Percentiles rank a stretch among this genome's conserved stretches.
phyloP scores from a whole-genome alignment of 192 early-diverging fungal species.

The Mycoemilia scoparia region DNA sequence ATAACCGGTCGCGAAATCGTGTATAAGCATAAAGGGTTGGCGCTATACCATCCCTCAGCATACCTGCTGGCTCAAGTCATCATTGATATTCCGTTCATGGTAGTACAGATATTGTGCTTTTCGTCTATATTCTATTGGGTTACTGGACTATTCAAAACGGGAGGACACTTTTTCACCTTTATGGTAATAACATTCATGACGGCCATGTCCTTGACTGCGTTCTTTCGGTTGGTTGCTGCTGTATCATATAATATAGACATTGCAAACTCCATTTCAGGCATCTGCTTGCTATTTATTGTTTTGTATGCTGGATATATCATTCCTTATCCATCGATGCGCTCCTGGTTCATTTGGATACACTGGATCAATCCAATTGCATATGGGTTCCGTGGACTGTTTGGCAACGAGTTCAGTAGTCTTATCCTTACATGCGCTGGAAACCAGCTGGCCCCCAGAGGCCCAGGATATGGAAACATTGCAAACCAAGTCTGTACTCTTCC shows the following conservation, averaged over 20 bases:
- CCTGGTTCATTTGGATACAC: constrained; percentile 30
- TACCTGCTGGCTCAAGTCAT: constrained; percentile 38
- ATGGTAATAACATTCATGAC: constrained; percentile 32
- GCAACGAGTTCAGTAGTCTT: constrained; percentile 15
- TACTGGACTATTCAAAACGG: constrained; percentile 28
- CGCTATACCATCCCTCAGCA: constrained; percentile 50
- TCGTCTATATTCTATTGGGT: constrained; percentile 42
- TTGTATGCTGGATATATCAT: constrained; percentile 46
- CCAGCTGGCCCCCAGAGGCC: constrained; percentile 15
- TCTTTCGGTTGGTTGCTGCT: constrained; percentile 41
- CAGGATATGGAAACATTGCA: constrained; percentile 10
- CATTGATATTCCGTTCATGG: constrained; percentile 34
- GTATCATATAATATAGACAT: constrained; percentile 28
- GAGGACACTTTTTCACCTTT: constrained; percentile 37
- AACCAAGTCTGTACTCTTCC: constrained; percentile 32
- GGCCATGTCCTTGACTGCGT: constrained; percentile 33
- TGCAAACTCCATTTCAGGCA: constrained; percentile 32
- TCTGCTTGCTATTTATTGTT: constrained; percentile 31
- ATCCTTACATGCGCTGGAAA: neutral
- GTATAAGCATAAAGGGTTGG: constrained; percentile 61
- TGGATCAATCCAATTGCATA: constrained; percentile 39
- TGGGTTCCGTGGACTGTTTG: constrained; percentile 29
- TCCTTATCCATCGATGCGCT: constrained; percentile 35
- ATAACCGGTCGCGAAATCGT: constrained; percentile 55
- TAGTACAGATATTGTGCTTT: constrained; percentile 33